Percentiles rank a stretch among this genome's conserved stretches.
phyloP scores from a whole-genome alignment of 208 protist genomes.

The Angomonas deanei region DNA sequence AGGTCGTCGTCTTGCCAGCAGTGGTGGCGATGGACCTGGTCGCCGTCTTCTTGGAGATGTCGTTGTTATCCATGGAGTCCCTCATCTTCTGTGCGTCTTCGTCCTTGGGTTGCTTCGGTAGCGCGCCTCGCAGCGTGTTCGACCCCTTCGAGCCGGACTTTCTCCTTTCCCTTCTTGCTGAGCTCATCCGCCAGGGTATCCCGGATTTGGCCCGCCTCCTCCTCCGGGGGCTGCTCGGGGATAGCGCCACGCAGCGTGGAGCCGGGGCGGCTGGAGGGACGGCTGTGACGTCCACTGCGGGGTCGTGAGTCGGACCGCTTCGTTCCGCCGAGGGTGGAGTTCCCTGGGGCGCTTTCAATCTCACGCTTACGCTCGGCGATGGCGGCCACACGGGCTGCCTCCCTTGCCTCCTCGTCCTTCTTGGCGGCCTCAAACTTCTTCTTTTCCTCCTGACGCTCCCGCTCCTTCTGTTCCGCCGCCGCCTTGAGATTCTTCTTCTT shows the following conservation, averaged over 20 bases:
- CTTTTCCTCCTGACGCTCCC: slow-evolving; percentile 37
- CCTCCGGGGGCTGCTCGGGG: slow-evolving; percentile 63
- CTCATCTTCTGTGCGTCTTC: slow-evolving; percentile 30
- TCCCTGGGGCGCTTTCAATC: slow-evolving; percentile 12
- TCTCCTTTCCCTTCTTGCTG: background rate
- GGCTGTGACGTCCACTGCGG: slow-evolving; percentile 23
- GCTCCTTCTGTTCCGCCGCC: slow-evolving; percentile 19
- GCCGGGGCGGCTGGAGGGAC: slow-evolving; percentile 23
- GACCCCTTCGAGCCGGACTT: background rate
- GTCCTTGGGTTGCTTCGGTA: slow-evolving; percentile 62
- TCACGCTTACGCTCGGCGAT: slow-evolving; percentile 25
- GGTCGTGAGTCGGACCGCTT: slow-evolving; percentile 29
- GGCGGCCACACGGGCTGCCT: slow-evolving; percentile 32
- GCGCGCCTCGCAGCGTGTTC: slow-evolving; percentile 26
- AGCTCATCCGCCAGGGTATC: slow-evolving; percentile 31
- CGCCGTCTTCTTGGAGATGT: slow-evolving; percentile 2
- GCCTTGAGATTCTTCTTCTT: slow-evolving; percentile 20
- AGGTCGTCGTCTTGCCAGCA: too few species aligned
- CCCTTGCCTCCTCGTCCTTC: slow-evolving; percentile 26
- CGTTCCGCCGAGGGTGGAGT: slow-evolving; percentile 9
- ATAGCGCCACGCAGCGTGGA: slow-evolving; percentile 45
- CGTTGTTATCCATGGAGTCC: slow-evolving; percentile 30
- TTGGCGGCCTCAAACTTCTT: slow-evolving; percentile 25
- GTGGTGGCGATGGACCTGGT: background rate
- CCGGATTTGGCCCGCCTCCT: slow-evolving; percentile 34